These are phyloP conservation scores for Omphalotus guepiniiformis DNA, from an alignment of 768 basidiomycete species.

Conservation along the genomic window DNA sequence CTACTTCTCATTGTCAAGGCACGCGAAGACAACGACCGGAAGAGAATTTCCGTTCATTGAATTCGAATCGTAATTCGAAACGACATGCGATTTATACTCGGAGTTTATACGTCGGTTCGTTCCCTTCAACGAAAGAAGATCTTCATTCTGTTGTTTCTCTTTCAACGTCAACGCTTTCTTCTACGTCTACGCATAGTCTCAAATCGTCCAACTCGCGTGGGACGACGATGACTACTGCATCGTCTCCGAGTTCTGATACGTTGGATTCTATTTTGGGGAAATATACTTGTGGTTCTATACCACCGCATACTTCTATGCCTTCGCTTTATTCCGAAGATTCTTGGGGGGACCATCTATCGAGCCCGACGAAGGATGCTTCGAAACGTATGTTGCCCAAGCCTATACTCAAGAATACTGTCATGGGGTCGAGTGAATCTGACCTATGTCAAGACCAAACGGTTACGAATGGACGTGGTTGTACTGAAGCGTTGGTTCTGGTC, in stretches of 20 bases:
- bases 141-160: not conserved
- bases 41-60: not conserved
- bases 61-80: not conserved
- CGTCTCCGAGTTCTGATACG: not conserved
- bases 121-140: too few relatives aligned
- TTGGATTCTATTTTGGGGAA: slow-evolving; percentile 2
- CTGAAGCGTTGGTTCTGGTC: not conserved
- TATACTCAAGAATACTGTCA: not conserved
- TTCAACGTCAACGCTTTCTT: not conserved
- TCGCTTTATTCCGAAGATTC: too few relatives aligned
- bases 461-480: not conserved
- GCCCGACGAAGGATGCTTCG: too few relatives aligned
- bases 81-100: slow-evolving; percentile 6
- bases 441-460: slow-evolving; percentile 2
- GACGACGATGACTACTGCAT: not conserved
- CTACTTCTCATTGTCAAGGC: too few relatives aligned
- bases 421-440: not conserved
- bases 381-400: too few relatives aligned
- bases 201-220: too few relatives aligned
- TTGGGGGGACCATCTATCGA: too few relatives aligned
- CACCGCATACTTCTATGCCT: too few relatives aligned
- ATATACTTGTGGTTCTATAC: too few relatives aligned
- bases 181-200: not conserved
- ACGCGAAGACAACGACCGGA: not conserved
- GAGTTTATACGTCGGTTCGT: slow-evolving; percentile 3